phyloP scores from a whole-genome alignment of 2,329 filamentous ascomycete genomes.

The Emericellopsis atlantica region DNA sequence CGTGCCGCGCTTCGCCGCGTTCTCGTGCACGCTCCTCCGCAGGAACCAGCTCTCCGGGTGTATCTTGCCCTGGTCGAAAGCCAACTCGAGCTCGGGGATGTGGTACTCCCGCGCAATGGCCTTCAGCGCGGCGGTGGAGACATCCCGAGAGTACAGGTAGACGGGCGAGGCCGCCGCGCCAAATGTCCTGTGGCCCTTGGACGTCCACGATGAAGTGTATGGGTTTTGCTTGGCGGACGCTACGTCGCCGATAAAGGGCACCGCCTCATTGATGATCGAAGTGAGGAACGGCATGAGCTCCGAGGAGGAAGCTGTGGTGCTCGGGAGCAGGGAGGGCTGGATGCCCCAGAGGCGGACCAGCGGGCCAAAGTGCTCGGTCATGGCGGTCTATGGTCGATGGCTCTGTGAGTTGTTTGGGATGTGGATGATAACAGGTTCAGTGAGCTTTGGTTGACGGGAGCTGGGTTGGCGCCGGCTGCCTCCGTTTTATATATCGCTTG shows the following conservation, averaged over 20 bases:
- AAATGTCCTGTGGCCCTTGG: slow-evolving; percentile 34
- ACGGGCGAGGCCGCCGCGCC: slow-evolving; percentile 36
- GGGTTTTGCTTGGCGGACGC: slow-evolving; percentile 23
- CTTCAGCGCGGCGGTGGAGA: slow-evolving; percentile 30
- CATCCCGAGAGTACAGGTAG: slow-evolving; percentile 36
- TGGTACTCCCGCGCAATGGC: slow-evolving; percentile 20
- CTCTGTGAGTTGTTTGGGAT: no score
- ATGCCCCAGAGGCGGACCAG: slow-evolving; percentile 43
- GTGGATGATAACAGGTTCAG: no score
- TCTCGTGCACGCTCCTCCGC: slow-evolving; percentile 47
- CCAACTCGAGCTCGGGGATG: slow-evolving; percentile 7
- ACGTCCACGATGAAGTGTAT: slow-evolving; percentile 29
- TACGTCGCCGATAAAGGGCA: slow-evolving; percentile 43
- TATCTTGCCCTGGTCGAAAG: slow-evolving; percentile 7
- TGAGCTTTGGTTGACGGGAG: no score
- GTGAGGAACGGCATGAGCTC: slow-evolving; percentile 38
- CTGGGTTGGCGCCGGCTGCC: no score
- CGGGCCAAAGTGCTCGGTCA: slow-evolving; percentile 23
- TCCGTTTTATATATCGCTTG: no score
- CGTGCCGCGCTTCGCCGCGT: slow-evolving; percentile 34
- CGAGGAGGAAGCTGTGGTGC: slow-evolving; percentile 20
- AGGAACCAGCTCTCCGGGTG: slow-evolving; percentile 48
- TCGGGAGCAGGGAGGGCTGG: slow-evolving; percentile 31
- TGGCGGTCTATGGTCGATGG: slow-evolving; percentile 4
- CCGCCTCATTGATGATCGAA: slow-evolving; percentile 42